Percentiles rank a stretch among this genome's conserved stretches.
phyloP scores from a whole-genome alignment of 805 yeast species.

The Myxozyma vanderwaltii region DNA sequence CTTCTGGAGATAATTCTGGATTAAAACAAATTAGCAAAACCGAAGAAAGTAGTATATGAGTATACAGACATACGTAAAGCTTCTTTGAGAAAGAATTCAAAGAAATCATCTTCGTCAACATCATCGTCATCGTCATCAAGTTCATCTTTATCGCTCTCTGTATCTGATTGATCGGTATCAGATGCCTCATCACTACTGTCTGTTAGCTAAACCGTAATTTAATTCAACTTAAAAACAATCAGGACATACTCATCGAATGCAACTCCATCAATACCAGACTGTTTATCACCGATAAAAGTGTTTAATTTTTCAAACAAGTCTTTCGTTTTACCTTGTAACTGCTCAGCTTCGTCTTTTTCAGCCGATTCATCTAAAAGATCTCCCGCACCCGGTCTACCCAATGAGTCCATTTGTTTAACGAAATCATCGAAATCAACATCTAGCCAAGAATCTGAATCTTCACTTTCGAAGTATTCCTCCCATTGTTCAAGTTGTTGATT shows the following conservation, averaged over 20 bases:
- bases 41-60: neutral
- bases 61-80: constrained; percentile 45
- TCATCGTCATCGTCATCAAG: constrained; percentile 55
- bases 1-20: constrained; percentile 48
- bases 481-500: constrained; percentile 31
- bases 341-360: constrained; percentile 8
- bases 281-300: constrained; percentile 20
- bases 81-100: constrained; percentile 61
- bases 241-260: constrained; percentile 27
- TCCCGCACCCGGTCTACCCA: neutral
- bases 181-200: constrained; percentile 20
- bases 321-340: neutral
- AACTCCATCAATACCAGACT: constrained; percentile 32
- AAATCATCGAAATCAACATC: constrained; percentile 32
- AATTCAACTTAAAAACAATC: neutral
- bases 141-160: constrained; percentile 23
- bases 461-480: constrained; percentile 29
- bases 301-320: constrained; percentile 12
- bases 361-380: neutral
- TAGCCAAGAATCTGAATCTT: constrained; percentile 36
- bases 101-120: constrained; percentile 66
- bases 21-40: neutral
- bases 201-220: neutral
- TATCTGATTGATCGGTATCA: constrained; percentile 24
- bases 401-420: constrained; percentile 22